Evolutionary conservation across 345 rosid species (phyloP), one percentile per base, ranked within the genome.

Genomic region (Hibiscus tridactylites): DNA sequence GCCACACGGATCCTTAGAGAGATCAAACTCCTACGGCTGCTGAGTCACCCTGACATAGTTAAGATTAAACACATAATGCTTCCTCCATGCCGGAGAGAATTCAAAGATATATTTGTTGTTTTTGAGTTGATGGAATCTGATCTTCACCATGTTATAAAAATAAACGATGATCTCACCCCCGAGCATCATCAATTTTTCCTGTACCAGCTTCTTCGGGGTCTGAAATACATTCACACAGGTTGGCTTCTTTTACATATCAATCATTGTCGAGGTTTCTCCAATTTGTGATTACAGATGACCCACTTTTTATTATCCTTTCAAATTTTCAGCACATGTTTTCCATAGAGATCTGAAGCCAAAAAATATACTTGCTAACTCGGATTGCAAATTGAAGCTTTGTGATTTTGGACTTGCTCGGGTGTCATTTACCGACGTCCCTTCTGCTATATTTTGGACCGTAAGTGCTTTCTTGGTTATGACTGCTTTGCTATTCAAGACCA

Each of bases 391-490:
- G 83, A 95, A 95, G 87, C 88, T 95, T 65, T 95, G 99, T 83
- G 98, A 92, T 79, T 88, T 95, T 77, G 99, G 99, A 81, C 94
- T 95, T 50, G 97, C 99, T 81, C 97, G 98, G 61, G 92, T 88
- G 75, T 92, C 97, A 59, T 89, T 95, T 84, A 88, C 83, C 62
- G 93, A 92, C 75, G 83, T 91, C 61, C 92, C 99, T 81, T 92
- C 98, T 76, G 96, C 98, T 29, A 90, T 95, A 74, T 92, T 95
- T 82, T 95, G 99, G 99, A 95, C 98, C 75, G 99, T 95, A 88
- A 77, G 99, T 83, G 75, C 73, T 65, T 72, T 85, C 70, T 50
- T 70, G 73, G 61, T 21, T 49, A 50, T 3, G 68, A 17, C 57
- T 74, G 64, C 13, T n/a, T 9, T 63, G 26, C 13, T 65, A 19